Percentiles rank a stretch among this genome's conserved stretches.
Conservation (phyloP, 257 asterid species). For the Dorcoceras hygrometricum region DNA sequence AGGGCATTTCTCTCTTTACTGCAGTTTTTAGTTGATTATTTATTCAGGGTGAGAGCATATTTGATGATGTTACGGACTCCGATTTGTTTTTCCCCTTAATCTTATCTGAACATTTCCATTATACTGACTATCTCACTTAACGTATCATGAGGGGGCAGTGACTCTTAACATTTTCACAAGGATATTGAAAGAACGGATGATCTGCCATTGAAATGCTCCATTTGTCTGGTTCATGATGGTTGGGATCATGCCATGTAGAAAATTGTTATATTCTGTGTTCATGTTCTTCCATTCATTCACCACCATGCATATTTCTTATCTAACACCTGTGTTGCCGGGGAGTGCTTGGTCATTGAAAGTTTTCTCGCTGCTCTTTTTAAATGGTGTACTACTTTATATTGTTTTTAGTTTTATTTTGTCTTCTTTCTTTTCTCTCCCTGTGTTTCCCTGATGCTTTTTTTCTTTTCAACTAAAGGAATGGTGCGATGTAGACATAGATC, state of each 20-base stretch:
- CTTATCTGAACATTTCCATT: background rate
- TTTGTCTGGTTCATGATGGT: conserved; percentile 15
- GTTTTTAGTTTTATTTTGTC: conserved; percentile 12
- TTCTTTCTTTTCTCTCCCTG: no score
- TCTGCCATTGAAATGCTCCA: background rate
- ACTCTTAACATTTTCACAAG: conserved; percentile 1
- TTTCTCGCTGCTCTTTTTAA: background rate
- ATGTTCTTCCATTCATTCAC: background rate
- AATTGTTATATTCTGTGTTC: conserved; percentile 15
- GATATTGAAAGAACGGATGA: conserved; percentile 6
- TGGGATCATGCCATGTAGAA: conserved; percentile 9
- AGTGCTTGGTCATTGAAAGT: conserved; percentile 18
- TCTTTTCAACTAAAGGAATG: conserved; percentile 46
- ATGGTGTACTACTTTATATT: conserved; percentile 8
- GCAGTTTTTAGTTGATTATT: background rate
- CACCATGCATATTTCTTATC: conserved; percentile 18
- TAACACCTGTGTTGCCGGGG: background rate
- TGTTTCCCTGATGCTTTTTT: conserved; percentile 14
- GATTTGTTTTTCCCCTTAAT: background rate
- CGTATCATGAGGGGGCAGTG: background rate
- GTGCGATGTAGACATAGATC: conserved; percentile 30
- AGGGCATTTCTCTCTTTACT: no score
- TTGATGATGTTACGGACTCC: no score
- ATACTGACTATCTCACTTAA: conserved; percentile 8
- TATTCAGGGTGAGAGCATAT: no score